Percentiles rank a stretch among this genome's conserved stretches.
Conservation (phyloP, 2,329 filamentous ascomycete species). For the Calonectria ilicicola region DNA sequence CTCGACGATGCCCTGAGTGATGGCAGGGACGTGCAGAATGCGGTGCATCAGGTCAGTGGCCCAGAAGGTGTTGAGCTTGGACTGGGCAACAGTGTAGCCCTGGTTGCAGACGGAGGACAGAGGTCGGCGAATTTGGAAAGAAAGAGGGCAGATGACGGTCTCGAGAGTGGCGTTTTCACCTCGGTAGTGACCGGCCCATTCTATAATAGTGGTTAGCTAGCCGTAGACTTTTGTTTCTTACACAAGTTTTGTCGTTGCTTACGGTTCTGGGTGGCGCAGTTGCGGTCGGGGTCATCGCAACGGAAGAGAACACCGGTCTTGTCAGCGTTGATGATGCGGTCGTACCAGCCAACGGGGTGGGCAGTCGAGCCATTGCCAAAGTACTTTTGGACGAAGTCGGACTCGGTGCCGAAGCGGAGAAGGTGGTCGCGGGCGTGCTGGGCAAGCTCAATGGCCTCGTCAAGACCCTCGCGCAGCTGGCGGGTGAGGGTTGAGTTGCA, state of each 20-base stretch:
- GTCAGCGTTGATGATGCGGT: conserved; percentile 69
- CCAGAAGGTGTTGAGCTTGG: conserved; percentile 71
- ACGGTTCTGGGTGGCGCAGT: conserved; percentile 66
- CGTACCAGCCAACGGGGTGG: conserved; percentile 71
- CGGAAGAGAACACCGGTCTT: conserved; percentile 70
- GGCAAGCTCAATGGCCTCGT: conserved; percentile 69
- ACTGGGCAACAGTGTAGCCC: conserved; percentile 71
- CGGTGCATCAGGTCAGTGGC: conserved; percentile 76
- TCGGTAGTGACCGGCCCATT: conserved; percentile 76
- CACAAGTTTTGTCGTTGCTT: conserved; percentile 14
- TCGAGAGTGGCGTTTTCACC: conserved; percentile 73
- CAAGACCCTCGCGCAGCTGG: conserved; percentile 67
- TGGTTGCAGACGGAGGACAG: conserved; percentile 70
- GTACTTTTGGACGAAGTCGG: conserved; percentile 73
- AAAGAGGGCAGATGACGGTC: conserved; percentile 77
- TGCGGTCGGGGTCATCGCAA: conserved; percentile 76
- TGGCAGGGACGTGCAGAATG: conserved; percentile 70
- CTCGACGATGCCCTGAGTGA: conserved; percentile 70
- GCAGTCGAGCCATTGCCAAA: conserved; percentile 72
- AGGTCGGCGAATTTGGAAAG: conserved; percentile 67
- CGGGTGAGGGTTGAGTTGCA: conserved; percentile 72
- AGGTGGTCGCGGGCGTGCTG: conserved; percentile 73
- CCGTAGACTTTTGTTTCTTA: fast-evolving
- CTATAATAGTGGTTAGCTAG: conserved; percentile 49
- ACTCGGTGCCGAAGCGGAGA: conserved; percentile 66